Evolutionary conservation across 2,329 filamentous ascomycete genomes (phyloP).

Genomic region (Bimuria novae-zelandiae): DNA sequence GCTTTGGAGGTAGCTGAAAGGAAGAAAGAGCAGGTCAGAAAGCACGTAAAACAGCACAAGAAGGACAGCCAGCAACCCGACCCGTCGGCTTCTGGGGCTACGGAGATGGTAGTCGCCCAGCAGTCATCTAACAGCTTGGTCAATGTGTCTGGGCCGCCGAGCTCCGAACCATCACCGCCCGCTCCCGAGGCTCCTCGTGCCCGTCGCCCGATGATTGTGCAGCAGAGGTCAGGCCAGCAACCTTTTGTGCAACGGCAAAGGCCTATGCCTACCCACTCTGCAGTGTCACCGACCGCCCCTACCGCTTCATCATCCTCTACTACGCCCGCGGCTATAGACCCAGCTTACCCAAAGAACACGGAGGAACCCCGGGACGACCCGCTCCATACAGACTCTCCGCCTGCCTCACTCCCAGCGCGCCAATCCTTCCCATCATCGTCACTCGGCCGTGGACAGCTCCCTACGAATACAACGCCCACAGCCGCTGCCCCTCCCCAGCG

Average conservation of each 20-base stretch:
- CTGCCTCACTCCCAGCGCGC: too few species aligned
- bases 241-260: slow-evolving; percentile 11
- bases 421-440: slow-evolving; percentile 14
- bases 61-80: slow-evolving; percentile 17
- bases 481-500: slow-evolving; percentile 15
- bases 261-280: slow-evolving; percentile 4
- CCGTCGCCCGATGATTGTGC: slow-evolving; percentile 13
- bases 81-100: slow-evolving; percentile 13
- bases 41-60: slow-evolving; percentile 26
- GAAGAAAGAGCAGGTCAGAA: slow-evolving; percentile 41
- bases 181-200: background rate
- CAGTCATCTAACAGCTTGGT: slow-evolving; percentile 11
- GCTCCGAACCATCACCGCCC: background rate
- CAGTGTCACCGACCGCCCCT: background rate
- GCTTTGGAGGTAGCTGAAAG: slow-evolving; percentile 36
- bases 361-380: slow-evolving; percentile 1
- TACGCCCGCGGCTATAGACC: background rate
- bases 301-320: background rate
- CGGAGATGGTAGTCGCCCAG: slow-evolving; percentile 22
- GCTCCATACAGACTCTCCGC: background rate
- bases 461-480: slow-evolving; percentile 24
- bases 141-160: slow-evolving; percentile 9
- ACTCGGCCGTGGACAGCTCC: slow-evolving; percentile 13
- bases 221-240: slow-evolving; percentile 20
- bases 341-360: slow-evolving; percentile 15